A percentile compares a stretch with the other conserved stretches of the same genome.
Conservation (phyloP, 495 filamentous ascomycete species). For the Penicillium diatomitis region DNA sequence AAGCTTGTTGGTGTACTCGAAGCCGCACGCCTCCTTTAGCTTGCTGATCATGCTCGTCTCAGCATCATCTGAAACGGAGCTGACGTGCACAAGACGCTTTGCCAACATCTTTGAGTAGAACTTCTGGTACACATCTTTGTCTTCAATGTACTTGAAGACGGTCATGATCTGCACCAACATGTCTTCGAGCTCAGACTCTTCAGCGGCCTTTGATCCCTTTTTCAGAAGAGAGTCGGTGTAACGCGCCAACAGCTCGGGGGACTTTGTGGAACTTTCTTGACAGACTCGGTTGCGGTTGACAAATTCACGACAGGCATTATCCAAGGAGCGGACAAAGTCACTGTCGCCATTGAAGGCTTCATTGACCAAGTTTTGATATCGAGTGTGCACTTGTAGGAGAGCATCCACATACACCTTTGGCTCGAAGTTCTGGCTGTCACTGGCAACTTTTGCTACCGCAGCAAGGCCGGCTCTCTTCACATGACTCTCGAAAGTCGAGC, state of each 20-base stretch:
- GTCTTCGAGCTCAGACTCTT: conserved; percentile 87
- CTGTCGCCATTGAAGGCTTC: conserved; percentile 90
- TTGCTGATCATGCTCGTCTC: conserved; percentile 99
- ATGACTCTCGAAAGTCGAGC: conserved; percentile 82
- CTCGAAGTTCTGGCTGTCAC: conserved; percentile 83
- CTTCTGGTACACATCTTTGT: conserved; percentile 99
- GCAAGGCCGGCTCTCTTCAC: conserved; percentile 80
- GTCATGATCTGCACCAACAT: conserved; percentile 96
- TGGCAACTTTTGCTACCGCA: conserved; percentile 84
- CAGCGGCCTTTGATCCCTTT: conserved; percentile 81
- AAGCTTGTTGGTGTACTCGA: conserved; percentile 98
- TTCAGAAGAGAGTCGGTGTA: conserved; percentile 92
- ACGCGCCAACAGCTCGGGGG: conserved; percentile 88
- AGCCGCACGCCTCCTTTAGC: conserved; percentile 96
- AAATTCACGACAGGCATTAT: conserved; percentile 96
- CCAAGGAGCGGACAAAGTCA: conserved; percentile 91
- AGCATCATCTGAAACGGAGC: conserved; percentile 90
- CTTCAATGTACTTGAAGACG: conserved; percentile 99
- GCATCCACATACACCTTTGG: conserved; percentile 96
- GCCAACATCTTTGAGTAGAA: conserved; percentile 97
- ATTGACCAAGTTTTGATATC: conserved; percentile 86
- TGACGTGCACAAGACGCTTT: conserved; percentile 87
- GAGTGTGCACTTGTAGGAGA: conserved; percentile 83
- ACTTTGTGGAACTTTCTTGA: conserved; percentile 82
- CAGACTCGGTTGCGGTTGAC: conserved; percentile 96